Evolutionary conservation across 1,284 basidiomycete species (phyloP), one percentile per base, ranked within the genome.

Genomic region (Rhodotorula sp.): DNA sequence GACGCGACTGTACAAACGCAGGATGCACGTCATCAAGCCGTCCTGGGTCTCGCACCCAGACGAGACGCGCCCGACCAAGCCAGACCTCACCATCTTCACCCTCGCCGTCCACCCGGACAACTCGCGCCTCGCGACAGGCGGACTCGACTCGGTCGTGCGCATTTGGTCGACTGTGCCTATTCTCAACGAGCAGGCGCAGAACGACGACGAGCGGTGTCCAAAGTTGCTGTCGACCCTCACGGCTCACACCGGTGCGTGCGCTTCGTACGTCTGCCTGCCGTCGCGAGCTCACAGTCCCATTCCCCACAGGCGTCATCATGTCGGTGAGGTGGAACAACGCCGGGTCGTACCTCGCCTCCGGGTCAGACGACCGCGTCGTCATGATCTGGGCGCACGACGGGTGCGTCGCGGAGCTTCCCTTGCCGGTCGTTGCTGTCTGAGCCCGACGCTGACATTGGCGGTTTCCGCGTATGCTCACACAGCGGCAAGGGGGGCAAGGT

Each of bases 321-420:
- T 89, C 90, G 24, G 90, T 98, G n/a, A 83, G 95, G 66, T 99
- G 95, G 95, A 92, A 94, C 19, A 89, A 95, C 80, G 92, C 90
- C 22, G 96, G 95, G 10, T 83, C 90, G 61, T 98, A 91, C 87
- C 84, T 99, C 15, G 96, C 96, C 2, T 95, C 92, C 77, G 95
- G 96, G 24, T 94, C 93, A 67, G 95, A 99, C 81, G 95, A 99
- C 79, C 88, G 89, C 74, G 90, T 96, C 74, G 88, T 95, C 32
- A 91, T 99, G 87, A 88, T 99, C 62, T 99, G 95, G 95, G 92
- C 95, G 78, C 85, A 95, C 53, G 94, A 99, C 80, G 91, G 90
- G 91, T 94, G 79, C 82, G 51, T 57, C 19, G 8, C 36, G 10
- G 4, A 20, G 29, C 15, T 30, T 44, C 29, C 4, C 19, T 1